A percentile compares a stretch with the other conserved stretches of the same genome.
These are phyloP conservation scores for Candida hungchunana DNA, from an alignment of 805 yeast genomes.

Conservation along the genomic window DNA sequence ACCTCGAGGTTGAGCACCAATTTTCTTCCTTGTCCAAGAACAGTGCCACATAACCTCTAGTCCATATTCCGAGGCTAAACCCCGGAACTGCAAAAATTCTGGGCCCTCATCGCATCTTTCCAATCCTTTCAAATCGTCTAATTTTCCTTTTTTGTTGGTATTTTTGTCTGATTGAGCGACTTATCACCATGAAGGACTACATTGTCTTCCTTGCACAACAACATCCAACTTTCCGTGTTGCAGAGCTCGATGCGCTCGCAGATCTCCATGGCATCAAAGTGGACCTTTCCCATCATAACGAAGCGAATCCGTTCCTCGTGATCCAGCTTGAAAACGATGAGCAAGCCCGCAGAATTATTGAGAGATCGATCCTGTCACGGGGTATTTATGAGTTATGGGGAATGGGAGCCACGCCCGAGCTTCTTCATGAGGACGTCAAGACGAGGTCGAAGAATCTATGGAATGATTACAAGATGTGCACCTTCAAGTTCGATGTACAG, in stretches of 20 bases:
- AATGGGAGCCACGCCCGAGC: constrained; percentile 49
- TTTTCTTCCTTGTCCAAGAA: too few species aligned
- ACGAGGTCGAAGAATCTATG: constrained; percentile 25
- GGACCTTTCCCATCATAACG: constrained; percentile 57
- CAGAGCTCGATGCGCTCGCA: constrained; percentile 85
- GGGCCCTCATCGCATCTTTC: too few species aligned
- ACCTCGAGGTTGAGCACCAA: too few species aligned
- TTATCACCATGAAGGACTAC: constrained; percentile 47
- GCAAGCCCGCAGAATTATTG: constrained; percentile 59
- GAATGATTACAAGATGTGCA: constrained; percentile 33
- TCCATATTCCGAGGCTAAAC: too few species aligned
- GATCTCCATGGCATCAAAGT: constrained; percentile 49
- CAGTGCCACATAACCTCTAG: too few species aligned
- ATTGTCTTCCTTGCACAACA: constrained; percentile 82
- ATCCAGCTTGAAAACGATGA: constrained; percentile 64
- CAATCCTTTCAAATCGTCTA: too few species aligned
- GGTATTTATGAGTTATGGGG: constrained; percentile 89
- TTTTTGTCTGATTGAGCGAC: too few species aligned
- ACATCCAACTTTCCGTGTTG: constrained; percentile 69
- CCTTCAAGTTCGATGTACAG: constrained; percentile 82
- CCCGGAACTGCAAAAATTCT: too few species aligned
- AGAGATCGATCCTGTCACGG: constrained; percentile 63
- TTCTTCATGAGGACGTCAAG: constrained; percentile 48
- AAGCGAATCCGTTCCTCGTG: constrained; percentile 62
- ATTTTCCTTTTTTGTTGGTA: too few species aligned